A percentile compares a stretch with the other conserved stretches of the same genome.
These are phyloP conservation scores for Myxozyma sirexii DNA, from an alignment of 805 yeast species.

Conservation along the genomic window DNA sequence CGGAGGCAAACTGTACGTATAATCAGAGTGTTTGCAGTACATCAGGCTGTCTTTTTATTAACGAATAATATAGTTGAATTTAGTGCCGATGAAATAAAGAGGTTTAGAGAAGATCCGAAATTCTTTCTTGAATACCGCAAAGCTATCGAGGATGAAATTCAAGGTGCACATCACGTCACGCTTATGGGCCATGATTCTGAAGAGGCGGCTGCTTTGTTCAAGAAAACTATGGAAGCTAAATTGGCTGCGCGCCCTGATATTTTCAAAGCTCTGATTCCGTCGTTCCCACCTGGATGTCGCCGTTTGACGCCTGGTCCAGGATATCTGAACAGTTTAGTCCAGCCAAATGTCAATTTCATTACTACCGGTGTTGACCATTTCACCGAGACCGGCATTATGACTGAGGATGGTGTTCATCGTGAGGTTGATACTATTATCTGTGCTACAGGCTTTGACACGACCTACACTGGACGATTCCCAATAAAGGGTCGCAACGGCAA, in stretches of 20 bases:
- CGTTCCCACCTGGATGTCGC: slow-evolving; percentile 34
- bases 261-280: slow-evolving; percentile 24
- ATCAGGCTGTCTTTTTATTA: no score
- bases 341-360: slow-evolving; percentile 27
- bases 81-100: slow-evolving; percentile 21
- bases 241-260: slow-evolving; percentile 24
- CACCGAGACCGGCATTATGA: slow-evolving; percentile 26
- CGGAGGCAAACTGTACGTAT: slow-evolving; percentile 20
- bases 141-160: slow-evolving; percentile 32
- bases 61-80: slow-evolving; percentile 3
- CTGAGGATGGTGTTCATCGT: slow-evolving; percentile 26
- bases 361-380: slow-evolving; percentile 24
- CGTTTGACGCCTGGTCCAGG: slow-evolving; percentile 36
- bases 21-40: neutral
- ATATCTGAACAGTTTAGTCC: slow-evolving; percentile 26
- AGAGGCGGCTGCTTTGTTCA: slow-evolving; percentile 2
- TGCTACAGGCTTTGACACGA: slow-evolving; percentile 34
- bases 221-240: slow-evolving; percentile 10
- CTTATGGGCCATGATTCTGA: slow-evolving; percentile 5
- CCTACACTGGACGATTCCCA: slow-evolving; percentile 32
- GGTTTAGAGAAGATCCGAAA: slow-evolving; percentile 30
- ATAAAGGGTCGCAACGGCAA: slow-evolving; percentile 26
- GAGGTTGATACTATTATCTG: slow-evolving; percentile 31
- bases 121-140: slow-evolving; percentile 36
- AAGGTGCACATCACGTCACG: slow-evolving; percentile 8